A percentile compares a stretch with the other conserved stretches of the same genome.
Evolutionary conservation across 139 green algal species (phyloP).

Genomic region (Chlorella sp.): DNA sequence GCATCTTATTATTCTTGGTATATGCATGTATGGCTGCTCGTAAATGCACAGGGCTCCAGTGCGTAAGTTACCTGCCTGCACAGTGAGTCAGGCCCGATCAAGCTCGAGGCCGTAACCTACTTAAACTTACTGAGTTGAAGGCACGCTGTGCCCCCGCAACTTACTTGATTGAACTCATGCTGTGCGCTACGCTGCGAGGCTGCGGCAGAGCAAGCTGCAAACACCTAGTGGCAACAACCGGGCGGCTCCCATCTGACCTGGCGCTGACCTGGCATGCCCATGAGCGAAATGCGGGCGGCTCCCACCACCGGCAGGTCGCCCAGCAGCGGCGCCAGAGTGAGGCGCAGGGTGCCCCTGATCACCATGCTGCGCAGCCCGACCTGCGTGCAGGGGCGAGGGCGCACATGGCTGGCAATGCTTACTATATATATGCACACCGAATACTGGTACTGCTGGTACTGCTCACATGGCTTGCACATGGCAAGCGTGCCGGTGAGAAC

Average conservation of each 20-base stretch:
- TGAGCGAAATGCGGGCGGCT: not conserved
- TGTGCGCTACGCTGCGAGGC: not conserved
- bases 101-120: no score
- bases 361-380: conserved; percentile 7
- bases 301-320: conserved; percentile 24
- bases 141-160: no score
- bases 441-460: no score
- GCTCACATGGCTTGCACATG: not conserved
- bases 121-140: no score
- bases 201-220: not conserved
- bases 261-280: not conserved
- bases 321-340: conserved; percentile 22
- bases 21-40: no score
- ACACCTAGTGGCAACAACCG: not conserved
- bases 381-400: not conserved
- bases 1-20: no score
- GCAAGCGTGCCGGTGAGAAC: no score
- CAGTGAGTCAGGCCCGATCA: no score
- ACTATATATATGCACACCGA: not conserved
- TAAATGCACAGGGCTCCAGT: no score
- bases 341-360: conserved; percentile 14
- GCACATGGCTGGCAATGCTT: not conserved
- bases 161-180: no score
- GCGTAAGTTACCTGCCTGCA: no score
- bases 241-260: not conserved